Base-by-base conservation (phyloP, 2,329 filamentous ascomycete genomes). In the Fusarium sp. region DNA sequence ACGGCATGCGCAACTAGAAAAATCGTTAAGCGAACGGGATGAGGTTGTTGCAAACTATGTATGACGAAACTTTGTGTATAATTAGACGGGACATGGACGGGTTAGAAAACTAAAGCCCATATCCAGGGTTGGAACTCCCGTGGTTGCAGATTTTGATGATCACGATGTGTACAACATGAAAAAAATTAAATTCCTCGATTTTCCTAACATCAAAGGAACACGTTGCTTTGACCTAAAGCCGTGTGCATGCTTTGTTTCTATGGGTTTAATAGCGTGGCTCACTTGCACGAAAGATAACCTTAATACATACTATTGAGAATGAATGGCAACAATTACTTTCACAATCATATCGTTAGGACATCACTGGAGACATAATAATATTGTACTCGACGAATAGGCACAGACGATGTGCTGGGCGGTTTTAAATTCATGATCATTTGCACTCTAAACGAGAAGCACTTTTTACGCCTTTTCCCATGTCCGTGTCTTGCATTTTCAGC, bases 1-100 rank as follows among this genome's bases (percentile, higher is more conserved):
- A 96, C 79, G 87, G 77, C 67, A 81, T 87, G 83, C 83, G 85
- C 34, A 72, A 67, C 51, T 75, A 62, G 52, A 14, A 6, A 28
- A 8, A 12, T 34, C 11, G 26, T 12, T 14, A 30, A 10, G 8
- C 18, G 10, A 44, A 13, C 21, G 34, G 30, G 21, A 31, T 21
- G 11, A 28, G 12, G 11, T 21, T 45, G 51, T 46, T 50, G 48
- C 21, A 48, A 18, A 21, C 21, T 18, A 28, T 71, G 31, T 43
- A 41, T 69, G 45, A 45, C 34, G 45, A 48, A 10, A 25, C 19
- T 39, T 43, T 52, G 50, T 70, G 67, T 71, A 71, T 50, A 58
- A 65, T 68, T 68, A 70, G 67, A 70, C 31, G 44, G 49, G 52
- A 55, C 48, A 49, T 55, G 43, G 14, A 37, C 55, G 10, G 21